Conservation (phyloP, 83 land plant species). For the Larix sibirica region DNA sequence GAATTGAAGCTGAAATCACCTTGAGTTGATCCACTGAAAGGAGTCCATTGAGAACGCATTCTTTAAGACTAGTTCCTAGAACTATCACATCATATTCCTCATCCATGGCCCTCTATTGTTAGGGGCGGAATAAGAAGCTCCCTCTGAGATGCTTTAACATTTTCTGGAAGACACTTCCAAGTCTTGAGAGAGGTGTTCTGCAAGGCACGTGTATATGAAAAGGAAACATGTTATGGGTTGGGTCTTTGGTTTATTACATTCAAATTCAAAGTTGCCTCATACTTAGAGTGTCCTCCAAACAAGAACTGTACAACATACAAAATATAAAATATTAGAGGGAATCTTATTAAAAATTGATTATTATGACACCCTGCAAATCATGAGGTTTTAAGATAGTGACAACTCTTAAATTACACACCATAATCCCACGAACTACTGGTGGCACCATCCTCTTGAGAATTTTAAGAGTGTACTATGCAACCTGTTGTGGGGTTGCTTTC, state of each 20-base stretch:
- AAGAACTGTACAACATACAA: conserved; percentile 41
- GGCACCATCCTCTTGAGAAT: conserved; percentile 33
- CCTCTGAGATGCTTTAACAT: conserved; percentile 61
- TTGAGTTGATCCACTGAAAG: conserved; percentile 86
- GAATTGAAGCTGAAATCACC: conserved; percentile 22
- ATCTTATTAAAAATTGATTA: not conserved
- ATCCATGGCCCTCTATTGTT: conserved; percentile 46
- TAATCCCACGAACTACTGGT: conserved; percentile 80
- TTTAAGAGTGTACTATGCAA: too few relatives aligned
- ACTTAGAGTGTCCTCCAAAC: conserved; percentile 75
- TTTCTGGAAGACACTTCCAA: conserved; percentile 74
- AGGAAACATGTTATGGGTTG: conserved; percentile 85
- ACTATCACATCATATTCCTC: conserved; percentile 89
- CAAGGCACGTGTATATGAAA: conserved; percentile 78
- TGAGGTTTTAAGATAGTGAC: not conserved
- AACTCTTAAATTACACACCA: conserved; percentile 35
- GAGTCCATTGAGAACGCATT: conserved; percentile 87
- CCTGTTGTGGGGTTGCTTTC: too few relatives aligned
- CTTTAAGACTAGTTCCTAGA: conserved; percentile 81
- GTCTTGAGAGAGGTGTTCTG: conserved; percentile 76
- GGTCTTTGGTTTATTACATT: conserved; percentile 85
- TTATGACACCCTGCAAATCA: not conserved
- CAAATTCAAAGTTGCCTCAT: conserved; percentile 74
- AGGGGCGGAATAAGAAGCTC: conserved; percentile 52
- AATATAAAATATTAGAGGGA: not conserved